A percentile compares a stretch with the other conserved stretches of the same genome.
Conservation (phyloP, 2,329 filamentous ascomycete species). For the Nemania abortiva region DNA sequence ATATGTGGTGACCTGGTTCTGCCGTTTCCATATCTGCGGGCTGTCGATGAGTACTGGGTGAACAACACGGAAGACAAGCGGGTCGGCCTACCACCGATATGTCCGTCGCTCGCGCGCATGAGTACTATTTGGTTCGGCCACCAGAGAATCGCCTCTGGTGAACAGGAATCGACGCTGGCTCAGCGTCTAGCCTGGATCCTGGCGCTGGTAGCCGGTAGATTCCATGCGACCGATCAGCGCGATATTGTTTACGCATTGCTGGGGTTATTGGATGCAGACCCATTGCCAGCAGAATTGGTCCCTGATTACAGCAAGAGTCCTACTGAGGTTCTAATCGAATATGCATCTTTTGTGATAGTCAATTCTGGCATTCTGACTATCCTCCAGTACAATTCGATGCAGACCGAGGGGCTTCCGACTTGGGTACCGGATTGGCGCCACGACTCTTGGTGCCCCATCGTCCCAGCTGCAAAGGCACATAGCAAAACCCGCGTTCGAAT, state of each 20-base stretch:
- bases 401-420: slow-evolving; percentile 26
- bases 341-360: slow-evolving; percentile 26
- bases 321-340: slow-evolving; percentile 21
- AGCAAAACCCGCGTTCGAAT: slow-evolving; percentile 2
- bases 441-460: not conserved
- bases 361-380: slow-evolving; percentile 16
- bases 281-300: slow-evolving; percentile 1
- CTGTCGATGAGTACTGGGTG: slow-evolving; percentile 24
- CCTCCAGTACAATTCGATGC: slow-evolving; percentile 36
- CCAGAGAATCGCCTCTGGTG: not conserved
- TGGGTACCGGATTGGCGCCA: slow-evolving; percentile 36
- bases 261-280: slow-evolving; percentile 11
- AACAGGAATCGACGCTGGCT: not conserved
- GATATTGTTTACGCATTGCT: slow-evolving; percentile 33
- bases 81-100: slow-evolving; percentile 13
- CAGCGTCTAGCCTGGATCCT: slow-evolving; percentile 29
- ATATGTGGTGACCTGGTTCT: slow-evolving; percentile 28
- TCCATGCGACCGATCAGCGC: slow-evolving; percentile 26
- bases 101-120: slow-evolving; percentile 13
- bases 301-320: slow-evolving; percentile 29
- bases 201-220: slow-evolving; percentile 9
- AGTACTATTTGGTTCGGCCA: slow-evolving; percentile 23
- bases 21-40: slow-evolving; percentile 16
- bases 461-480: not conserved
- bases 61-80: not conserved